Conservation (phyloP, 202 grass and related monocot species). For the Digitaria exilis region DNA sequence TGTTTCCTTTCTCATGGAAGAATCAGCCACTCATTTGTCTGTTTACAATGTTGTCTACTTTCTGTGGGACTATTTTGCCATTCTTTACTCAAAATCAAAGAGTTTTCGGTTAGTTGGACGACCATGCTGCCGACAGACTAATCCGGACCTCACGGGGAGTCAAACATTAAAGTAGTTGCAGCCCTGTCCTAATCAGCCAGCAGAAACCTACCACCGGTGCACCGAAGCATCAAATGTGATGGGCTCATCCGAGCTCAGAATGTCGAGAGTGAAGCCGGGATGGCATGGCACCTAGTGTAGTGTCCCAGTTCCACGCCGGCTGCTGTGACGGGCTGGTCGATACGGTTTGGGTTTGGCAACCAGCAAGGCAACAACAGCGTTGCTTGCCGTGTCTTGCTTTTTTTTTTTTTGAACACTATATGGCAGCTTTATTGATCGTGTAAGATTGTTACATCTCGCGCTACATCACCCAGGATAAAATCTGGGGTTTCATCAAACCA, state of each 20-base stretch:
- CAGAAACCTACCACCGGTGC: not conserved
- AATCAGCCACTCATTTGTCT: not conserved
- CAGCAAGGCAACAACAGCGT: not conserved
- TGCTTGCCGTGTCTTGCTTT: too few species aligned
- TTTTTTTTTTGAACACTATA: too few species aligned
- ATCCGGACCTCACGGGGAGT: not conserved
- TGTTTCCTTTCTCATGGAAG: not conserved
- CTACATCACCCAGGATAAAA: too few species aligned
- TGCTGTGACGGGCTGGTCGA: not conserved
- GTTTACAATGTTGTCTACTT: not conserved
- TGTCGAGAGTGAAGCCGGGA: not conserved
- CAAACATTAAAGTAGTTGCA: not conserved
- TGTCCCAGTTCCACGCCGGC: not conserved
- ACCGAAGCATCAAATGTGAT: not conserved
- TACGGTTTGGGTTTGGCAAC: not conserved
- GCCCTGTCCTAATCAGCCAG: not conserved
- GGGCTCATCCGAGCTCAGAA: not conserved
- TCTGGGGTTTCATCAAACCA: too few species aligned
- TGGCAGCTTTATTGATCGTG: too few species aligned
- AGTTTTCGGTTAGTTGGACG: not conserved
- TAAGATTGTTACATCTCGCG: too few species aligned
- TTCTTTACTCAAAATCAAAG: not conserved
- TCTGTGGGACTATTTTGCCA: not conserved
- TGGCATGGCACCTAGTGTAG: too few species aligned
- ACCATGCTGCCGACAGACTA: not conserved